Evolutionary conservation across 208 protist species (phyloP).

Genomic region (Acanthamoeba pearcei): DNA sequence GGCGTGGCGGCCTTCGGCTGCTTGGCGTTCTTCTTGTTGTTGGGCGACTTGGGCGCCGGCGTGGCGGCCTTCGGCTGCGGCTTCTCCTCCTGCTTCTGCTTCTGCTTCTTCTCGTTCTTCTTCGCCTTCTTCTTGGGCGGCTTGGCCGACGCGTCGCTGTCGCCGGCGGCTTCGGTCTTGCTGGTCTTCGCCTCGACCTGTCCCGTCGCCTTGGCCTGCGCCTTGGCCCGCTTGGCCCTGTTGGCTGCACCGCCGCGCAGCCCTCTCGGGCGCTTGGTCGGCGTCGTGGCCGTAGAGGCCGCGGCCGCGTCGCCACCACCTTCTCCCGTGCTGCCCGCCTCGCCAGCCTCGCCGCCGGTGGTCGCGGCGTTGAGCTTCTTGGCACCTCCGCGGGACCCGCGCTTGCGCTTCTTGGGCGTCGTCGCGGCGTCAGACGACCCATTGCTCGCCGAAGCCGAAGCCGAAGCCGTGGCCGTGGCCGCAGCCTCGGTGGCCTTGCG

Average conservation of each 20-base stretch:
- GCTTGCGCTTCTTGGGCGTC: conserved; percentile 42
- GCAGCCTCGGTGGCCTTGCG: not conserved
- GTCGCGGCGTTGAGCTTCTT: not conserved
- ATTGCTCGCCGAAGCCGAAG: not conserved
- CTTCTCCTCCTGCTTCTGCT: not conserved
- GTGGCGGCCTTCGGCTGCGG: not conserved
- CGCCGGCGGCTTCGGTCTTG: conserved; percentile 14
- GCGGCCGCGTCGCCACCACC: not conserved
- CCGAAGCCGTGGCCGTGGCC: too few species aligned
- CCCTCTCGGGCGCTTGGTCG: not conserved
- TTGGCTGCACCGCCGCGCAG: not conserved
- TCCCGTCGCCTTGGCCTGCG: not conserved
- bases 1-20: not conserved
- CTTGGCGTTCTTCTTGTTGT: not conserved
- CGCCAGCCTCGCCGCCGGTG: not conserved
- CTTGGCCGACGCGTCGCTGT: not conserved
- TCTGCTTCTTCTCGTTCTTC: not conserved
- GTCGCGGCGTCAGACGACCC: not conserved
- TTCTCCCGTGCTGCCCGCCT: not conserved
- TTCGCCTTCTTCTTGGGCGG: not conserved
- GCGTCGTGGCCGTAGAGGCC: not conserved
- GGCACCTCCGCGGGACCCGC: not conserved
- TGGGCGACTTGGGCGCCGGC: not conserved
- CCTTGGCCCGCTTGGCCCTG: not conserved
- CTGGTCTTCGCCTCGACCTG: not conserved